Evolutionary conservation across 345 rosid species (phyloP).

Genomic region (Arabidopsis arenosa): DNA sequence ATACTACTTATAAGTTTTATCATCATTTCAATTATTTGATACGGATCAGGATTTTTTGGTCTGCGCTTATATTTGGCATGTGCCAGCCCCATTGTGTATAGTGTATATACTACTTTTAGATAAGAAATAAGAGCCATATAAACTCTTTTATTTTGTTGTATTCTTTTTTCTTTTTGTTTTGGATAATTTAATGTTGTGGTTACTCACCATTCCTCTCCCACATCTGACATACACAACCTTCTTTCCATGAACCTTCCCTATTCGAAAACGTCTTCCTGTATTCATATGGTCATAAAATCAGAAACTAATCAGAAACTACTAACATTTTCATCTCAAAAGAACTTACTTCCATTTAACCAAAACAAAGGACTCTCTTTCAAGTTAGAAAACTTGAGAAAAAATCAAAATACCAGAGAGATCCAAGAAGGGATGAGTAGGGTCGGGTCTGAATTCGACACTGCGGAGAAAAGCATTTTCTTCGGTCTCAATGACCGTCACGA

Average conservation of each 20-base stretch:
- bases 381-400: neutral
- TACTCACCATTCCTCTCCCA: constrained; percentile 60
- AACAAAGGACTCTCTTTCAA: neutral
- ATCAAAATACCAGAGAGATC: constrained; percentile 54
- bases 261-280: constrained; percentile 53
- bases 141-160: neutral
- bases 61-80: too few relatives aligned
- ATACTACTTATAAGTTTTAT: neutral
- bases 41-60: neutral
- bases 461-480: constrained; percentile 53
- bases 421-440: constrained; percentile 46
- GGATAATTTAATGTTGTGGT: neutral
- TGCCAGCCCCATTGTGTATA: too few relatives aligned
- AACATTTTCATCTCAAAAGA: neutral
- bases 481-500: constrained; percentile 51
- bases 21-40: neutral
- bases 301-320: neutral
- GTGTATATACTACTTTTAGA: neutral
- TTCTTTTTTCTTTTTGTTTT: neutral
- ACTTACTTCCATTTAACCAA: neutral
- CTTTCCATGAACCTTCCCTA: constrained; percentile 51
- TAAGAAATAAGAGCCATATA: neutral
- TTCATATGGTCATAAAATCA: constrained; percentile 9
- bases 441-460: constrained; percentile 48
- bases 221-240: constrained; percentile 59